Base-by-base conservation (phyloP, 495 filamentous ascomycete genomes). In the Parathielavia hyrcaniae region DNA sequence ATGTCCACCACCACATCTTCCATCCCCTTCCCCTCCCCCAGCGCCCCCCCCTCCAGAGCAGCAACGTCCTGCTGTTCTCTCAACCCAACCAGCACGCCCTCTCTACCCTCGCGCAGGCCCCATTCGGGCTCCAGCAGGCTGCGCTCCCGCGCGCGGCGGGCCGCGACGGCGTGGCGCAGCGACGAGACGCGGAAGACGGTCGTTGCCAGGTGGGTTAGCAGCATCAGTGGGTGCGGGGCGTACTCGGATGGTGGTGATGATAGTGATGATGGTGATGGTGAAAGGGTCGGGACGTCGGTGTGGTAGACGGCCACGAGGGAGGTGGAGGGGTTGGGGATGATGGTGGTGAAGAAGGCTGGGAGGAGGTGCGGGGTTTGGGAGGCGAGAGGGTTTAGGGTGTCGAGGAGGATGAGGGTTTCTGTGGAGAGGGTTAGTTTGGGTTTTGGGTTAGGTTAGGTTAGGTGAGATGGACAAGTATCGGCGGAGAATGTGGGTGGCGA, bases 1-100 rank as follows among this genome's bases (percentile, higher is more conserved):
- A 96, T 85, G 60, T 90, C 85, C 4, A 98, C 61, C 4, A 96
- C 90, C 5, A 93, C 86, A 10, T 22, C 55, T 9, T 32, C 55
- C 10, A 19, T 40, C 2, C 19, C 17, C 11, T 14, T 2, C 46
- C 54, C 1, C 0, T 39, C 45, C 39, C 0, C 59, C 52, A 23
- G 16, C n/a, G n/a, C n/a, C 11, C 14, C 11, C 39, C 39, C 26
- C 23, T n/a, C 32, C 50, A 9, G 10, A 11, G 14, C 17, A 17
- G 10, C 26, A 35, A 4, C 6, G 72, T 32, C 7, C 64, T 69
- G 39, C 80, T 79, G 20, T 50, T 58, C 39, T 23, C 64, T 58
- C 8, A 86, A 57, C 0, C 87, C 86, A 14, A 86, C 64, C 0
- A 96, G 62, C 13, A 91, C 78, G 34, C 91, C 91, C 61, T 95